Base-by-base conservation (phyloP, 2,329 filamentous ascomycete genomes). In the Alternaria sp. region DNA sequence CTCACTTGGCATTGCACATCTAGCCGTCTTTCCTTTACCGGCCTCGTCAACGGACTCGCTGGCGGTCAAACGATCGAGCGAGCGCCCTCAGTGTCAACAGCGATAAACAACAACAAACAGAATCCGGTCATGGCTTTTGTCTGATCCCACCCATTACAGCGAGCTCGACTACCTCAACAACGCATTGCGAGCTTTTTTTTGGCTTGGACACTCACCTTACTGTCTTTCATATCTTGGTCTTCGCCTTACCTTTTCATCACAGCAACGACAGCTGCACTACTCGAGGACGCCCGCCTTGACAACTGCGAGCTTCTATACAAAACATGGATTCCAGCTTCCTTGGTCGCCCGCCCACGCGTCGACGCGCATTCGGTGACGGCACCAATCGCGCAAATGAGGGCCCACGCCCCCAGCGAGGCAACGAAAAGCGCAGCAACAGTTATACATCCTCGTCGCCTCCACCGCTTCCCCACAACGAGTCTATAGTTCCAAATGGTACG, bases 381-480 rank as follows among this genome's bases (percentile, higher is more conserved):
- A 74, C 74, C 22, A 69, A 69, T 28, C 72, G 76, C 45, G 74
- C 69, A 38, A 79, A 79, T 56, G 66, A 75, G 54, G 65, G 64
- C 50, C 45, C 66, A 28, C 67, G 60, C 48, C 56, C 63, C 16
- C 72, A 63, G 36, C 65, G 61, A 7, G 65, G 48, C 7, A 59
- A 59, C n/a, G 68, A 69, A 32, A 74, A 76, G 62, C 59, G 60
- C 18, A 64, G 55, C 57, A 52, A 59, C 18, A 64, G 67, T 18
- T 48, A 58, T 38, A 41, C 63, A 6, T 63, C 65, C n/a, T 67
- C 72, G 18, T 66, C 67, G 18, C 62, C 71, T 2, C 57, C 60
- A 22, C 53, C 50, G n/a, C 65, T 79, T 3, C 80, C 82, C 2
- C 81, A 81, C 73, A 82, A 82, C 59, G 79, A 82, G 70, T 82